These are phyloP conservation scores for Starmerella scarabaei DNA, from an alignment of 805 yeast genomes.

Conservation along the genomic window DNA sequence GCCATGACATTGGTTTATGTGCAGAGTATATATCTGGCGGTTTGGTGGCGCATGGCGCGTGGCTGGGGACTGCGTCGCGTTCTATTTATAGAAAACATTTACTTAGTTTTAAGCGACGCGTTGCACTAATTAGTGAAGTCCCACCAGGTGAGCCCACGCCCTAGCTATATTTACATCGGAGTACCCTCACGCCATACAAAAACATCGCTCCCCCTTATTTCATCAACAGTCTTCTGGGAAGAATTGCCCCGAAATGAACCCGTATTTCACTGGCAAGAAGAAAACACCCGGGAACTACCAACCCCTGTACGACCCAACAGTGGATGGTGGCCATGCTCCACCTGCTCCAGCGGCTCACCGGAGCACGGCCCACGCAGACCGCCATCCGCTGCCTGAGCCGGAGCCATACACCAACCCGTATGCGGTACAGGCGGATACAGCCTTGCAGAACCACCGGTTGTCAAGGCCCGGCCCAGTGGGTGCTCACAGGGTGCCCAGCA, in stretches of 20 bases:
- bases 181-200: too few relatives aligned
- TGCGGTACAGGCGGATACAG: not conserved
- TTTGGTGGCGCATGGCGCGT: too few relatives aligned
- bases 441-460: not conserved
- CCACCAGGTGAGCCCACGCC: too few relatives aligned
- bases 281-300: conserved; percentile 8
- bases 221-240: too few relatives aligned
- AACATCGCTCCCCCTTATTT: too few relatives aligned
- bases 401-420: not conserved
- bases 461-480: not conserved
- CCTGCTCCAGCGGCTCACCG: not conserved
- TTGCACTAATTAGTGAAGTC: too few relatives aligned
- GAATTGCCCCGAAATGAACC: conserved; percentile 8
- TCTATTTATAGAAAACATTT: too few relatives aligned
- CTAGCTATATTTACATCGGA: not conserved
- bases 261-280: conserved; percentile 12
- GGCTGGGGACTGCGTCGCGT: too few relatives aligned
- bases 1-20: too few relatives aligned
- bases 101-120: too few relatives aligned
- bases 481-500: not conserved
- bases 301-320: conserved; percentile 6
- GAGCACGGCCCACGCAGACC: not conserved
- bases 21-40: too few relatives aligned
- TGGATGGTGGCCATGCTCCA: not conserved
- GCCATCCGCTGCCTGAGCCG: not conserved